A percentile compares a stretch with the other conserved stretches of the same genome.
phyloP scores from a whole-genome alignment of 768 basidiomycete species.

The Solioccasus polychromus region DNA sequence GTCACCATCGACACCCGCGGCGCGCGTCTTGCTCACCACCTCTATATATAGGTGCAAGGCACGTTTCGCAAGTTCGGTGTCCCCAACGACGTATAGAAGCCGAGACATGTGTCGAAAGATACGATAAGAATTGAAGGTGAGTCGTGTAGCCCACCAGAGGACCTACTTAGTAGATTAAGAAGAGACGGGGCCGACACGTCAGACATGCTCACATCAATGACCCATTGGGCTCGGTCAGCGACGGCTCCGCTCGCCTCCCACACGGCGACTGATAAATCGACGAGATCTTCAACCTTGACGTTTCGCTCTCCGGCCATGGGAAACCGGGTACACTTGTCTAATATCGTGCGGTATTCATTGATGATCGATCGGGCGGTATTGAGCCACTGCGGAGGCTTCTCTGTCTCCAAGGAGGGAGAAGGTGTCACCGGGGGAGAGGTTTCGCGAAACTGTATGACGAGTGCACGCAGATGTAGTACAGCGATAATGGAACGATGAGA shows the following conservation, averaged over 20 bases:
- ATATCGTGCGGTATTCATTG: conserved; percentile 65
- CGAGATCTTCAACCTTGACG: conserved; percentile 75
- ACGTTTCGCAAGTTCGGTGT: conserved; percentile 62
- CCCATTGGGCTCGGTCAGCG: conserved; percentile 68
- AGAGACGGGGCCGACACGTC: not conserved
- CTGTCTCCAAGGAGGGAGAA: conserved; percentile 20
- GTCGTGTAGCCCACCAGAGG: conserved; percentile 90
- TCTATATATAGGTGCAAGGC: conserved; percentile 80
- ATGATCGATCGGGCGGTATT: conserved; percentile 63
- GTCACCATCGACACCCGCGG: conserved; percentile 45
- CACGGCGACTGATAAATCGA: conserved; percentile 72
- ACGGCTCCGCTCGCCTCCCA: conserved; percentile 75
- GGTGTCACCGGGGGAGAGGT: conserved; percentile 13
- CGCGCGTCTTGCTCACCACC: conserved; percentile 78
- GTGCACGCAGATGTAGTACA: conserved; percentile 69
- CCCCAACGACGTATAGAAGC: conserved; percentile 60
- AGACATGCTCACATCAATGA: conserved; percentile 64
- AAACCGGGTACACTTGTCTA: conserved; percentile 69
- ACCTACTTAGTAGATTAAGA: conserved; percentile 43
- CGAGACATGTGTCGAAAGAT: conserved; percentile 84
- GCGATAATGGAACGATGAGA: conserved; percentile 69
- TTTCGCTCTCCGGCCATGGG: conserved; percentile 82
- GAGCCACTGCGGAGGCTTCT: conserved; percentile 53
- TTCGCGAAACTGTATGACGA: conserved; percentile 49
- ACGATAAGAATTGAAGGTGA: conserved; percentile 90